Base-by-base conservation (phyloP, 352 stramenopile genomes). In the Blastocystis sp. region DNA sequence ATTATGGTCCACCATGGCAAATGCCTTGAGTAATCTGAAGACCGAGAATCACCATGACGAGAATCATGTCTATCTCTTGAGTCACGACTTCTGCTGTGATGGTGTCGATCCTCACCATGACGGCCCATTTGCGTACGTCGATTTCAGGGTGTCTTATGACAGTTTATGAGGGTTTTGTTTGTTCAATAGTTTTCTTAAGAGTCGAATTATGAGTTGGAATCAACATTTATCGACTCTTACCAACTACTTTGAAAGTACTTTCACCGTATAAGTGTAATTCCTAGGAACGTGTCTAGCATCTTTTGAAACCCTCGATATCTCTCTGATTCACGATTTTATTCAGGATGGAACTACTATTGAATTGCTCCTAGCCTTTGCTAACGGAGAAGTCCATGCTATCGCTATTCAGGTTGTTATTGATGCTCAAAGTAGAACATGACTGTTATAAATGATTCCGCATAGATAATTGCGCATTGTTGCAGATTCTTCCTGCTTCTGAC, bases 141-240 rank as follows among this genome's bases (percentile, higher is more conserved):
- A 46, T 9, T 46, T 46, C 39, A 46, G 39, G 9, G 39, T 46
- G 39, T 9, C 2, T 46, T 46, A 9, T 46, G 39, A 46, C 39
- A 46, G 39, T 2, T 46, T 46, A 46, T 46, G 39, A 46, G 39
- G 9, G 39, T 46, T 46, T 46, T 46, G 9, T 46, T 9, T 9
- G n/a, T 46, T 9, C 2, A 46, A 46, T 46, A 46, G 9, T 46
- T 9, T 46, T n/a, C n/a, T 46, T 46, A 46, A 46, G 39, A 46
- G 46, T 51, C 37, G 35, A 16, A 29, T 29, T 24, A 83, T 83
- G 71, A 54, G 66, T 83, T 83, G 71, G 71, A 83, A 83, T 65
- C 14, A 67, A 19, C 24, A 83, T 66, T 51, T 35, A 43, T 19
- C 37, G 14, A 49, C 58, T 14, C 42, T 83, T 54, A 46, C 51